A percentile compares a stretch with the other conserved stretches of the same genome.
These are phyloP conservation scores for Nakazawaea ishiwadae DNA, from an alignment of 805 yeast genomes.

Conservation along the genomic window DNA sequence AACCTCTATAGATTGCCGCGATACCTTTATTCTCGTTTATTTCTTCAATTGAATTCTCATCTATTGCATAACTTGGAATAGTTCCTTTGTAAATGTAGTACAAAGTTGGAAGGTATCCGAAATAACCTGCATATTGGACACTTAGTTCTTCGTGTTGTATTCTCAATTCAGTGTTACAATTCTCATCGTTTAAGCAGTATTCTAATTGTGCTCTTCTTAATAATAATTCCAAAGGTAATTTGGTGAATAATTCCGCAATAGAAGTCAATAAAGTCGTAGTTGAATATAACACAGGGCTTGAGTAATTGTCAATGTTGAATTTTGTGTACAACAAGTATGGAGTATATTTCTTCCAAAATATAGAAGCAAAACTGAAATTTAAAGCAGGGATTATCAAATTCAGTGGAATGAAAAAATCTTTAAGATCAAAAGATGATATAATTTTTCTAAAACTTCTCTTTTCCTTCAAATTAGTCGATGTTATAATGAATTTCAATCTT, in stretches of 20 bases:
- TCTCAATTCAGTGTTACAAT: conserved; percentile 38
- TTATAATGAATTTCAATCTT: conserved; percentile 70
- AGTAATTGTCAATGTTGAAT: conserved; percentile 62
- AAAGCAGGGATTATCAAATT: conserved; percentile 64
- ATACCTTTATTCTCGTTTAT: conserved; percentile 40
- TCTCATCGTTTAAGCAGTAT: conserved; percentile 39
- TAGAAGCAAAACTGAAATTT: conserved; percentile 55
- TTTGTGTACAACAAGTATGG: conserved; percentile 58
- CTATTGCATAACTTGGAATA: conserved; percentile 22
- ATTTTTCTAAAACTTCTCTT: conserved; percentile 70
- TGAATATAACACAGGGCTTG: conserved; percentile 57
- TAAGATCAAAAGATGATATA: conserved; percentile 43
- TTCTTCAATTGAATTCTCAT: conserved; percentile 22
- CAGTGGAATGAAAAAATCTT: conserved; percentile 45
- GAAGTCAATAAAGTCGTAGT: conserved; percentile 56
- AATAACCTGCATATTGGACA: conserved; percentile 52
- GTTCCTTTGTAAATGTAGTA: conserved; percentile 40
- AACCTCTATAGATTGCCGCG: conserved; percentile 73
- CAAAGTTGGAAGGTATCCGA: conserved; percentile 49
- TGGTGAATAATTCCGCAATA: conserved; percentile 63
- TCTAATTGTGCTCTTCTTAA: conserved; percentile 79
- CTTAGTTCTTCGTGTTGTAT: conserved; percentile 47
- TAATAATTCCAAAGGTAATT: conserved; percentile 83
- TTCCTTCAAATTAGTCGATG: conserved; percentile 46
- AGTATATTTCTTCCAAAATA: conserved; percentile 59